phyloP scores from a whole-genome alignment of 2,329 filamentous ascomycete genomes.

The Calonectria naviculata region DNA sequence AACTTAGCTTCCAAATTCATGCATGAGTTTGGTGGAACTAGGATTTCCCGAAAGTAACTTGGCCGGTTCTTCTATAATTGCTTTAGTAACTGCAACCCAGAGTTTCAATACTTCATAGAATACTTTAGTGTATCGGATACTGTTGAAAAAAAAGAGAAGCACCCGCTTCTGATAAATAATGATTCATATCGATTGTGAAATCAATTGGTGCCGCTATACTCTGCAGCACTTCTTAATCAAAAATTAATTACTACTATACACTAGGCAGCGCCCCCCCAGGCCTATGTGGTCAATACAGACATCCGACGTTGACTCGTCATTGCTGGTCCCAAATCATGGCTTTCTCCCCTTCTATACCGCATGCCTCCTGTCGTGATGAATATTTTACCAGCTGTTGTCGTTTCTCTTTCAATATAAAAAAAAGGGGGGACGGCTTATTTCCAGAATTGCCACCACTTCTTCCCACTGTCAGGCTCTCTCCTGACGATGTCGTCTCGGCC shows the following conservation, averaged over 20 bases:
- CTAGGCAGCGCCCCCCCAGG: not conserved
- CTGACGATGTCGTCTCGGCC: slow-evolving; percentile 66
- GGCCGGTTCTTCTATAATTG: no score
- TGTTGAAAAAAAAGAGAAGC: not conserved
- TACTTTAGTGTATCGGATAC: no score
- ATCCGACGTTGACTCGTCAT: slow-evolving; percentile 9
- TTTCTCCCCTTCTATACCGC: not conserved
- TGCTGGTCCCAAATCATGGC: not conserved
- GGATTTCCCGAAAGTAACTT: no score
- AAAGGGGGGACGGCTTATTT: slow-evolving; percentile 38
- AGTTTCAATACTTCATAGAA: no score
- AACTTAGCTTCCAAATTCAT: no score
- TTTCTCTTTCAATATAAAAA: not conserved
- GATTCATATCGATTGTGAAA: not conserved
- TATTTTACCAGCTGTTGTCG: not conserved
- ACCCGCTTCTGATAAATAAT: not conserved
- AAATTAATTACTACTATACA: slow-evolving; percentile 5
- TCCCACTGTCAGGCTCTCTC: slow-evolving; percentile 47
- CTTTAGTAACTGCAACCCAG: no score
- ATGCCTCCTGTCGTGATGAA: not conserved
- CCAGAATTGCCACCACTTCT: slow-evolving; percentile 72
- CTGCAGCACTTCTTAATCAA: not conserved
- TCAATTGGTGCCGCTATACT: not conserved
- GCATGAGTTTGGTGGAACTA: no score
- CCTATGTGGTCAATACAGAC: slow-evolving; percentile 1